phyloP scores from a whole-genome alignment of 164 flowering plant species.

The Annona cherimola region DNA sequence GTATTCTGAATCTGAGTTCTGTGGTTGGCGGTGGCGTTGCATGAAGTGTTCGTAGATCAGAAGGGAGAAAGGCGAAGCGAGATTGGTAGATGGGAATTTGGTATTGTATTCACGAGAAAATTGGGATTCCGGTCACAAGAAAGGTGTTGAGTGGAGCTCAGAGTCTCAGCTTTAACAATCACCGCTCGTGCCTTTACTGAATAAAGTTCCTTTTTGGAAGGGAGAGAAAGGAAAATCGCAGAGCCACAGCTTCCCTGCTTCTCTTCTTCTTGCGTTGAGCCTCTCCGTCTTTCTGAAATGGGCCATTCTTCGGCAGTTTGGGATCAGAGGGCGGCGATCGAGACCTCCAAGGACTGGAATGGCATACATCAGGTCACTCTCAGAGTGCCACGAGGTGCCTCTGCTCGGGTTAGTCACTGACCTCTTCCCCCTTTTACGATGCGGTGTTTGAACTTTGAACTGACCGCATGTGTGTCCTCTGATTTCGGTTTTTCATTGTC shows the following conservation, averaged over 20 bases:
- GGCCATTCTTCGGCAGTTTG: conserved; percentile 72
- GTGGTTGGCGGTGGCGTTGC: neutral
- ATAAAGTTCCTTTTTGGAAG: neutral
- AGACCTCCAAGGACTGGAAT: conserved; percentile 74
- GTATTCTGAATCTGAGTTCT: neutral
- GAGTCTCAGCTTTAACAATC: conserved; percentile 16
- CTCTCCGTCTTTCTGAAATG: conserved; percentile 34
- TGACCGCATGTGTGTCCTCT: neutral
- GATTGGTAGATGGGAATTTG: conserved; percentile 16
- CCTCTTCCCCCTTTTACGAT: neutral
- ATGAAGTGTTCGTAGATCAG: neutral
- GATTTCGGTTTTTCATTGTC: neutral
- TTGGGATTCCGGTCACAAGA: conserved; percentile 22
- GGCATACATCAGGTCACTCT: conserved; percentile 76
- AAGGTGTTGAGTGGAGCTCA: conserved; percentile 14
- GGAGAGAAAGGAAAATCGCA: conserved; percentile 1
- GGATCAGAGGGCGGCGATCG: conserved; percentile 60
- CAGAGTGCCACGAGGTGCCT: conserved; percentile 68
- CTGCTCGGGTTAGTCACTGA: conserved; percentile 54
- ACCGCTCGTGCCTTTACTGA: neutral
- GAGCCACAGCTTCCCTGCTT: neutral
- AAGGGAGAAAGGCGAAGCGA: conserved; percentile 5
- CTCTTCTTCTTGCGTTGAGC: neutral
- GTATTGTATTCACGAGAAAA: conserved; percentile 15
- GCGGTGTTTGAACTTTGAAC: neutral